A percentile compares a stretch with the other conserved stretches of the same genome.
Evolutionary conservation across 179 eudicot species (phyloP).

Genomic region (Amaranthus tricolor): DNA sequence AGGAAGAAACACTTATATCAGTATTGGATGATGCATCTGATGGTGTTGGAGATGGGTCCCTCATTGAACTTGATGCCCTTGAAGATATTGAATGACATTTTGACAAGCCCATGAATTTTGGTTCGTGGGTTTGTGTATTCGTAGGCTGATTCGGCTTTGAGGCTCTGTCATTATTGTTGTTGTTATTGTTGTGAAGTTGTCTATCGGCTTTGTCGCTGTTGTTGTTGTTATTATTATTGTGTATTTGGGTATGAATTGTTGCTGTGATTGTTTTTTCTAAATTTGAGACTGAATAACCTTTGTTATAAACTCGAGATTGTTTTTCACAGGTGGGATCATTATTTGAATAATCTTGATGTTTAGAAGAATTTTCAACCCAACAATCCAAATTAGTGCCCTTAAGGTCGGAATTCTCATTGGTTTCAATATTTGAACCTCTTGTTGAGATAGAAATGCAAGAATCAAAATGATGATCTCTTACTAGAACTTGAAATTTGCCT

Average conservation of each 20-base stretch:
- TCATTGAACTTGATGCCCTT: constrained; percentile 9
- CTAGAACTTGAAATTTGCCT: constrained; percentile 43
- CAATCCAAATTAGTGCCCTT: constrained; percentile 8
- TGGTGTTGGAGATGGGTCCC: constrained; percentile 35
- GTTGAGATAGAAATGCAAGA: constrained; percentile 33
- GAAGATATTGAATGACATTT: constrained; percentile 17
- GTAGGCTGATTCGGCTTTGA: too few species aligned
- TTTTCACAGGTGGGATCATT: background rate
- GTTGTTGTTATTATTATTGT: too few species aligned
- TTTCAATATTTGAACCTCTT: constrained; percentile 4
- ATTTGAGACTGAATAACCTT: constrained; percentile 12
- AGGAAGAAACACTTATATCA: constrained; percentile 58
- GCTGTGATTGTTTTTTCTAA: constrained; percentile 18
- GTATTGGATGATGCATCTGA: constrained; percentile 25
- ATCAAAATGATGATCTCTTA: constrained; percentile 33
- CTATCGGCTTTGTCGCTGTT: too few species aligned
- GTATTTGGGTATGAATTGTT: background rate
- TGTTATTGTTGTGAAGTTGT: too few species aligned
- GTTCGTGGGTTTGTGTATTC: background rate
- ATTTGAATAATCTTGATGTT: background rate
- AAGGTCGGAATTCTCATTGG: constrained; percentile 13
- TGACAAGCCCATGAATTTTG: constrained; percentile 7
- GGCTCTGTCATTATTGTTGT: too few species aligned
- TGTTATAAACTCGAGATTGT: background rate
- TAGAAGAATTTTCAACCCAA: background rate